phyloP scores from a whole-genome alignment of 331 rosid species.

The Telfairia occidentalis region DNA sequence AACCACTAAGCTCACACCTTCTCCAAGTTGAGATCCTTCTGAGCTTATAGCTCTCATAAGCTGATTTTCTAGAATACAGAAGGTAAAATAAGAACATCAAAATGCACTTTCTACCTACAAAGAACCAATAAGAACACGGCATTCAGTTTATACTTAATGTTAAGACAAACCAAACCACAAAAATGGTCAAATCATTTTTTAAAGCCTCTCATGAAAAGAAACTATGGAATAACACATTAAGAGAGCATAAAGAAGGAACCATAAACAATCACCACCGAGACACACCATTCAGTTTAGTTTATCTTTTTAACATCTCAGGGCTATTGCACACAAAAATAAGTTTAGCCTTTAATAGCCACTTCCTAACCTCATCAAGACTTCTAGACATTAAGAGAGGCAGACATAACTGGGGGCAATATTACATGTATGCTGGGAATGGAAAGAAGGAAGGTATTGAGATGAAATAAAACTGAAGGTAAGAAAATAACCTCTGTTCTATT shows the following conservation, averaged over 20 bases:
- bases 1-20: constrained; percentile 23
- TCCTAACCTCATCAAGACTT: neutral
- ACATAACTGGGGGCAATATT: neutral
- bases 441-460: neutral
- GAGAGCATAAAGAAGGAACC: neutral
- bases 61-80: constrained; percentile 35
- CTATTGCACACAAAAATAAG: neutral
- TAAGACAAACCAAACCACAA: neutral
- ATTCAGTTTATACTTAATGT: neutral
- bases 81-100: constrained; percentile 1
- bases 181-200: neutral
- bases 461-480: neutral
- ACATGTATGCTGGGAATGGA: neutral
- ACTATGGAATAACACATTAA: neutral
- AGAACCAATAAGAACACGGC: neutral
- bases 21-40: constrained; percentile 21
- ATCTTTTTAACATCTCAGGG: neutral
- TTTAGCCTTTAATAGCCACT: neutral
- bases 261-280: neutral
- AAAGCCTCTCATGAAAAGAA: neutral
- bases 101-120: neutral
- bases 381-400: neutral
- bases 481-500: constrained; percentile 30
- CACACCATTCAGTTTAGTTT: neutral
- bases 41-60: constrained; percentile 25